These are phyloP conservation scores for Starmerella sirachaensis DNA, from an alignment of 805 yeast species.

Conservation along the genomic window DNA sequence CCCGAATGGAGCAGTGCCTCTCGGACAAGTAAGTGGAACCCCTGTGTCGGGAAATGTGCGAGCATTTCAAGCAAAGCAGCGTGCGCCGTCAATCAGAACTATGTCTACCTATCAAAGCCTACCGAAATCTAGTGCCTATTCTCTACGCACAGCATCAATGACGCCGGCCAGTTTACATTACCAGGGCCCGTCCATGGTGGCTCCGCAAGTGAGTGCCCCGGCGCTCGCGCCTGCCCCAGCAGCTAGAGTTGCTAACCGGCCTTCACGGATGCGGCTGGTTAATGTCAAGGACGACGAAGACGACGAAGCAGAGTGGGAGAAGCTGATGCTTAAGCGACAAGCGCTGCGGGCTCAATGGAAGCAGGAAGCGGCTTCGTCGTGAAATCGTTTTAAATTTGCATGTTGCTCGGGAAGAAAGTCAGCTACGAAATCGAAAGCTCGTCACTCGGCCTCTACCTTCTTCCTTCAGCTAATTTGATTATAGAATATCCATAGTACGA, in stretches of 20 bases:
- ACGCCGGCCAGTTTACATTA: no score
- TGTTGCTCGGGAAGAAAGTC: no score
- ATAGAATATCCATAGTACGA: no score
- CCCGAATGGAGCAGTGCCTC: no score
- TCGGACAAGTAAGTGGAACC: no score
- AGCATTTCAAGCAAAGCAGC: constrained; percentile 2
- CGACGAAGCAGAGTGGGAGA: constrained; percentile 20
- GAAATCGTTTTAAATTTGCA: background rate
- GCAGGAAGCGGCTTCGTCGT: constrained; percentile 3
- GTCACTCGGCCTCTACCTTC: no score
- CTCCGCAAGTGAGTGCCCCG: background rate
- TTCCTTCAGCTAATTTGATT: no score
- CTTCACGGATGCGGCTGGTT: constrained; percentile 21
- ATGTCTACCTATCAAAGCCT: background rate
- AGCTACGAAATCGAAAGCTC: no score
- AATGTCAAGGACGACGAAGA: constrained; percentile 12
- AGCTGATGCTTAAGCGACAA: constrained; percentile 19
- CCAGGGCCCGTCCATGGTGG: background rate
- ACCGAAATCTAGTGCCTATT: no score
- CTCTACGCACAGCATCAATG: no score
- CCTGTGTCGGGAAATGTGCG: no score
- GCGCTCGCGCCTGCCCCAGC: background rate
- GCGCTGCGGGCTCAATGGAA: constrained; percentile 20
- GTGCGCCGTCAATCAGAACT: constrained; percentile 9
- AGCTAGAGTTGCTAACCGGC: constrained; percentile 10